phyloP scores from a whole-genome alignment of 441 rosid genomes.

The Dalechampia spathulata region DNA sequence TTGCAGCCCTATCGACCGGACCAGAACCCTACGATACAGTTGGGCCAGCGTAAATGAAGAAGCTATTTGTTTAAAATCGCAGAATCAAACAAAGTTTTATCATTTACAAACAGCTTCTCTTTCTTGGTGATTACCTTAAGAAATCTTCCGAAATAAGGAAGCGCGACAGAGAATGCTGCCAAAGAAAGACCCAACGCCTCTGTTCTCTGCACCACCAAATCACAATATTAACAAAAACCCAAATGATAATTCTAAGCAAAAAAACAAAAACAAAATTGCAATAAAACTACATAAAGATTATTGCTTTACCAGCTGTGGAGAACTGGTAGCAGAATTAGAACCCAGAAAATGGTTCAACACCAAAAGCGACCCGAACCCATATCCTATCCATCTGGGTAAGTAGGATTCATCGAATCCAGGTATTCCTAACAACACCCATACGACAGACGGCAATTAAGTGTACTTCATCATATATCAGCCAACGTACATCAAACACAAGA shows the following conservation, averaged over 20 bases:
- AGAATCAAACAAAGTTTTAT: not conserved
- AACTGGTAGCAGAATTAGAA: constrained; percentile 36
- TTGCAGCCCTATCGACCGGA: constrained; percentile 30
- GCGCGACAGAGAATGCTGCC: constrained; percentile 67
- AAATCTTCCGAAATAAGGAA: constrained; percentile 77
- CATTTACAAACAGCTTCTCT: not conserved
- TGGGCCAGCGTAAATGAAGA: not conserved
- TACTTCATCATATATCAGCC: no score
- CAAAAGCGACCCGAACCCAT: constrained; percentile 84
- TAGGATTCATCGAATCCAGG: constrained; percentile 85
- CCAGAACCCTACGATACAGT: constrained; percentile 45
- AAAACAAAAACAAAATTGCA: no score
- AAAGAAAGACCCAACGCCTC: constrained; percentile 75
- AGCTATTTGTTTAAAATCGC: not conserved
- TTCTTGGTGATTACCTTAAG: constrained; percentile 44
- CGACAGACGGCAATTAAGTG: not conserved
- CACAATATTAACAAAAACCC: not conserved
- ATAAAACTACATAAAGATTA: not conserved
- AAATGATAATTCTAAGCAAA: no score
- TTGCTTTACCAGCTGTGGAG: constrained; percentile 55
- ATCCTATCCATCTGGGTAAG: constrained; percentile 88
- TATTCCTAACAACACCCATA: constrained; percentile 38
- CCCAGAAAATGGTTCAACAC: constrained; percentile 60
- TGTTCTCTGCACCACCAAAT: constrained; percentile 43
- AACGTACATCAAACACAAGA: no score